These are phyloP conservation scores for Aspergillus ruber DNA, from an alignment of 2,329 filamentous ascomycete species.

Conservation along the genomic window DNA sequence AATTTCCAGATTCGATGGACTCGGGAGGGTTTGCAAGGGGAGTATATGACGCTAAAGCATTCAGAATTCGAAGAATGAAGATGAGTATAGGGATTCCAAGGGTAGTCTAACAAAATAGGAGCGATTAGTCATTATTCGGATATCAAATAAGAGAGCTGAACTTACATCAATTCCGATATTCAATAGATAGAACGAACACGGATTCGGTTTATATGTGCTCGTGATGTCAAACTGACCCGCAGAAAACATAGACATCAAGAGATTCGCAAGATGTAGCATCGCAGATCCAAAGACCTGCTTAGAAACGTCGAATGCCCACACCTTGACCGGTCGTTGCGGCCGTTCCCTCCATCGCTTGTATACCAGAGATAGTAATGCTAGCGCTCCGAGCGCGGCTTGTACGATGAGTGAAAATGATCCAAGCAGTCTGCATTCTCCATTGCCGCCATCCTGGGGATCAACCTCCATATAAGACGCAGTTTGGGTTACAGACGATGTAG, in stretches of 20 bases:
- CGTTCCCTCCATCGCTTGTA: slow-evolving; percentile 90
- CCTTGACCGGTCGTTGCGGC: slow-evolving; percentile 85
- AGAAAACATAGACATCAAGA: slow-evolving; percentile 94
- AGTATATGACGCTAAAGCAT: slow-evolving; percentile 64
- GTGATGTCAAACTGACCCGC: slow-evolving; percentile 64
- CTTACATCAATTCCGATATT: slow-evolving; percentile 93
- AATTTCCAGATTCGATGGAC: slow-evolving; percentile 89
- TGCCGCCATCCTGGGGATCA: slow-evolving; percentile 26
- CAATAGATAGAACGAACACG: slow-evolving; percentile 91
- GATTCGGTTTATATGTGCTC: slow-evolving; percentile 66
- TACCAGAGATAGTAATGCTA: slow-evolving; percentile 80
- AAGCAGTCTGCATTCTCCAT: slow-evolving; percentile 77
- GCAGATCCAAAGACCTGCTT: slow-evolving; percentile 96
- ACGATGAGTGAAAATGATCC: slow-evolving; percentile 88
- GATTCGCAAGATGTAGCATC: slow-evolving; percentile 83
- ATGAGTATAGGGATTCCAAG: slow-evolving; percentile 94
- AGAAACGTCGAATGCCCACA: slow-evolving; percentile 96
- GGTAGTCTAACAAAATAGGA: slow-evolving; percentile 61
- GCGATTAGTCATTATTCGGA: slow-evolving; percentile 1
- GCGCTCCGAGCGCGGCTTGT: slow-evolving; percentile 74
- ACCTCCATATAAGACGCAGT: slow-evolving; percentile 10
- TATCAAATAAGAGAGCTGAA: slow-evolving; percentile 17
- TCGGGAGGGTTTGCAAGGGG: slow-evolving; percentile 72
- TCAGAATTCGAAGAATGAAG: slow-evolving; percentile 72
- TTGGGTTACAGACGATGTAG: slow-evolving; percentile 7